Evolutionary conservation across 768 basidiomycete genomes (phyloP), one percentile per base, ranked within the genome.

Genomic region (Rhodotorula paludigena): DNA sequence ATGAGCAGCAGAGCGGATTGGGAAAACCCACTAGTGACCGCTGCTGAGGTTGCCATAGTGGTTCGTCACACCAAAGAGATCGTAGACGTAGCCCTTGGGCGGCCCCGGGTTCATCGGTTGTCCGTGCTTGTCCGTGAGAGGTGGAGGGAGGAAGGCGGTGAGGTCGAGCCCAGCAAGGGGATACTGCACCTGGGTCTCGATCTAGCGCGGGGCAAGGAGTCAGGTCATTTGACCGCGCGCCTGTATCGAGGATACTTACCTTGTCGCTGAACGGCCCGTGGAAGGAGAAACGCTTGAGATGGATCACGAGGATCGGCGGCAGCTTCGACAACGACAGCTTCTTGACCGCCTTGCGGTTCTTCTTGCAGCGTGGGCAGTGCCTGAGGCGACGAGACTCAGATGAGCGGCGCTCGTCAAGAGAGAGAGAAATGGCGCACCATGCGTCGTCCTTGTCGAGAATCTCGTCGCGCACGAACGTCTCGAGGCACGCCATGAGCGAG

Each of bases 341-440:
- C 77, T 98, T 96, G 30, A 87, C 84, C 18, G 94, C 92, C 65
- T 85, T 85, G 56, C 93, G 86, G 63, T 92, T 85, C 39, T 83
- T 81, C 82, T 93, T 97, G 83, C 94, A 99, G 66, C 86, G 84
- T 1, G 96, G 92, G 76, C 94, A 99, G 78, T 92, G 88, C 92
- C 92, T 94, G 67, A 12, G 44, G 30, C n/a, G 21, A 23, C 47
- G 66, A 64, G 41, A 62, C 14, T 57, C 53, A 44, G 28, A 20
- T n/a, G 47, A 23, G 20, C 33, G 23, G 21, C 18, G n/a, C 18
- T 38, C n/a, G 49, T 9, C 68, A 10, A 66, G 42, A 33, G 47
- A 45, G 28, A 36, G 21, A 18, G 57, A 28, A 39, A 30, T 8
- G 2, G n/a, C 85, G 63, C 74, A 94, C 94, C 94, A 99, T 60